Evolutionary conservation across 176 grass and related monocot genomes (phyloP).

Genomic region (Rhipidocladum racemiflorum): DNA sequence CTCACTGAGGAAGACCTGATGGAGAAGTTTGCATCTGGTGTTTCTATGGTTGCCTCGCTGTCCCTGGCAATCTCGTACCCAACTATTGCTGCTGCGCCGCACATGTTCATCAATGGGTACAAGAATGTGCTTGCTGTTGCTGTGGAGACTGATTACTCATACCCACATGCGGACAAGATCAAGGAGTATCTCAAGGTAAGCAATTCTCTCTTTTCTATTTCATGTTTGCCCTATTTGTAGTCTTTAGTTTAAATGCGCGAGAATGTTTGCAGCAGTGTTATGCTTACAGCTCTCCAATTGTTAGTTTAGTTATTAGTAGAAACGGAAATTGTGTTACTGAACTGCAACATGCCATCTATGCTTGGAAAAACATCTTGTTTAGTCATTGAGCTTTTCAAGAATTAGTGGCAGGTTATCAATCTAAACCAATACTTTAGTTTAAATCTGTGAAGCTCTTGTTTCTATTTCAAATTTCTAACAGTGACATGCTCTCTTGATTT

Average conservation of each 20-base stretch:
- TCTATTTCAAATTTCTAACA: background rate
- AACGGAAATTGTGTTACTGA: background rate
- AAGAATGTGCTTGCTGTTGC: conserved; percentile 88
- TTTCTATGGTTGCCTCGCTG: conserved; percentile 69
- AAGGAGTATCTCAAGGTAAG: conserved; percentile 87
- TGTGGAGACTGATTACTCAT: conserved; percentile 71
- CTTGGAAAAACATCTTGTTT: background rate
- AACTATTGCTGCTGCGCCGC: conserved; percentile 66
- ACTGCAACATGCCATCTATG: background rate
- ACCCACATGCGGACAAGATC: conserved; percentile 72
- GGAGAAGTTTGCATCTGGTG: conserved; percentile 56
- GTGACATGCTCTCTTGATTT: background rate
- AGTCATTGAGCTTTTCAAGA: background rate
- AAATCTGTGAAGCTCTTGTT: background rate
- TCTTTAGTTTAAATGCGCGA: background rate
- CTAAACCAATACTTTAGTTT: background rate
- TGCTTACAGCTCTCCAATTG: background rate
- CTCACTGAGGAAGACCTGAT: conserved; percentile 73
- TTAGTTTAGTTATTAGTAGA: background rate
- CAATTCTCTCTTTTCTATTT: background rate
- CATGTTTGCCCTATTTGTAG: background rate
- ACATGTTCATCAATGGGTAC: conserved; percentile 89
- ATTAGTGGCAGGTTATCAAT: background rate
- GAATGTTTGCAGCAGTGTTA: background rate
- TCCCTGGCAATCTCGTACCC: conserved; percentile 72